Evolutionary conservation across 495 filamentous ascomycete species (phyloP).

Genomic region (Xylaria intraflava): DNA sequence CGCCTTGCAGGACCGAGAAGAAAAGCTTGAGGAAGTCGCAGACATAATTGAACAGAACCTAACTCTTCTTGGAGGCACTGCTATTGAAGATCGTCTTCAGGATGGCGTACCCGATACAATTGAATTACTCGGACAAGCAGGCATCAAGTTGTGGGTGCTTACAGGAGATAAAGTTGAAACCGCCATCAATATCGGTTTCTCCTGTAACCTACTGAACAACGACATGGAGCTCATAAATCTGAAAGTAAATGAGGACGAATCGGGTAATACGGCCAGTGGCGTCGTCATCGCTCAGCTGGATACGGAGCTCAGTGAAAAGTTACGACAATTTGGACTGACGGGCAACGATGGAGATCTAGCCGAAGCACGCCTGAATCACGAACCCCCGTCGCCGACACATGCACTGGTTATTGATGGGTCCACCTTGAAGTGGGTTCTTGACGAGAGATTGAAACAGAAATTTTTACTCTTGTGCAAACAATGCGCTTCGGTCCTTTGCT

Average conservation of each 20-base stretch:
- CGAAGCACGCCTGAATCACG: constrained; percentile 71
- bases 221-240: constrained; percentile 95
- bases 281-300: constrained; percentile 51
- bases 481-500: constrained; percentile 95
- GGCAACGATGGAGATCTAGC: constrained; percentile 84
- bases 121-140: constrained; percentile 81
- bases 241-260: constrained; percentile 70
- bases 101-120: constrained; percentile 98
- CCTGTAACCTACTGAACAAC: constrained; percentile 94
- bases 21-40: constrained; percentile 85
- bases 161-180: constrained; percentile 99
- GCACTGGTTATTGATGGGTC: constrained; percentile 98
- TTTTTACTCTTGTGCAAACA: constrained; percentile 96
- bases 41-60: constrained; percentile 88
- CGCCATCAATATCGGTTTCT: constrained; percentile 99
- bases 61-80: constrained; percentile 86
- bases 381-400: constrained; percentile 79
- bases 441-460: constrained; percentile 75
- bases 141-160: constrained; percentile 99
- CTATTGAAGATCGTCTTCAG: constrained; percentile 95
- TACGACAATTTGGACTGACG: constrained; percentile 68
- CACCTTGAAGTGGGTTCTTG: constrained; percentile 80
- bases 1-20: constrained; percentile 79
- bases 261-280: constrained; percentile 26
- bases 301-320: constrained; percentile 63